These are phyloP conservation scores for Umbellularia californica DNA, from an alignment of 164 flowering plant genomes.

Conservation along the genomic window DNA sequence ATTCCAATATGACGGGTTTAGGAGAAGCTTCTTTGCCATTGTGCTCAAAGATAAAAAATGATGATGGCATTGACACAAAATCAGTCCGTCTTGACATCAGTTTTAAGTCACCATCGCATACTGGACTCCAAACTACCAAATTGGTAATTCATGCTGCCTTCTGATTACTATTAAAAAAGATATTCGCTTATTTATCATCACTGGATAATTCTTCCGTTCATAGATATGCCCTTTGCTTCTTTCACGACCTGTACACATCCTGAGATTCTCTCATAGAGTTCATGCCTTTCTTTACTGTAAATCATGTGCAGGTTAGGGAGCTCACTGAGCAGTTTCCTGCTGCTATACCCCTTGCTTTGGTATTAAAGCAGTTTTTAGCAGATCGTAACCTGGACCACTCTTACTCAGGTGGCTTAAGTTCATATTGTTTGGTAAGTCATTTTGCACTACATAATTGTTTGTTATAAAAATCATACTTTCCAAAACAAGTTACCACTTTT, in stretches of 20 bases:
- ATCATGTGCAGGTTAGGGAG: constrained; percentile 67
- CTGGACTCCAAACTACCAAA: constrained; percentile 91
- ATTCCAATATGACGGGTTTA: constrained; percentile 23
- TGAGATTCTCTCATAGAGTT: background rate
- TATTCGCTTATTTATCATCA: background rate
- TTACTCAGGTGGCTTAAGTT: constrained; percentile 96
- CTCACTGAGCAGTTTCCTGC: constrained; percentile 94
- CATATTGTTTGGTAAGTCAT: constrained; percentile 80
- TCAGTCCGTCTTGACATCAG: constrained; percentile 91
- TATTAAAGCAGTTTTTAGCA: constrained; percentile 88
- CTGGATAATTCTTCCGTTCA: background rate
- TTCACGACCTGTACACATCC: background rate
- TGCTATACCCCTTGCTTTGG: constrained; percentile 80
- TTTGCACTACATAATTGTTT: background rate
- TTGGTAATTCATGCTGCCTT: constrained; percentile 44
- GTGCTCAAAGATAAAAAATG: constrained; percentile 26
- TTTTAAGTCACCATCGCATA: constrained; percentile 90
- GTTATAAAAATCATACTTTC: background rate
- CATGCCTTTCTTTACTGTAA: background rate
- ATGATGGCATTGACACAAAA: constrained; percentile 33
- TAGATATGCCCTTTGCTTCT: background rate
- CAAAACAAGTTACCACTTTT: background rate
- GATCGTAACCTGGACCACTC: constrained; percentile 96
- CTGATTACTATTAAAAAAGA: background rate
- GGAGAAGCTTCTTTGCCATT: constrained; percentile 35